Percentiles rank a stretch among this genome's conserved stretches.
Evolutionary conservation across 345 rosid genomes (phyloP).

Genomic region (Streptanthus diversifolius): DNA sequence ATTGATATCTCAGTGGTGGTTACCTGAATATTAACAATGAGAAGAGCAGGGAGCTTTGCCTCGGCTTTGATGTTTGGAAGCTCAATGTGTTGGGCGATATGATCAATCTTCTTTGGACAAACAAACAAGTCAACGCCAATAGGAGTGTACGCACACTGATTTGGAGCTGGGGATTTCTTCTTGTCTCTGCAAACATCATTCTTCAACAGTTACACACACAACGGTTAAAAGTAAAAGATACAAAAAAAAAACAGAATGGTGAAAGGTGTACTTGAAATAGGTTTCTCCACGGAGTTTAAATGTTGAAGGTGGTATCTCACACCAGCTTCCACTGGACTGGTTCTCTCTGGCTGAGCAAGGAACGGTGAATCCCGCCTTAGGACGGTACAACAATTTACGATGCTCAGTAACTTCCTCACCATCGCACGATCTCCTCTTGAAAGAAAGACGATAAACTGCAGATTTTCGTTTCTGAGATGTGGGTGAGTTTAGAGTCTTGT

Average conservation of each 20-base stretch:
- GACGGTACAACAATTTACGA: slow-evolving; percentile 50
- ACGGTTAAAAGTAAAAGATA: neutral
- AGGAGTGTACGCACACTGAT: slow-evolving; percentile 57
- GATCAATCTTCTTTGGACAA: slow-evolving; percentile 79
- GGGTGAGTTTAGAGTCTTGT: slow-evolving; percentile 38
- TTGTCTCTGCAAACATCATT: slow-evolving; percentile 62
- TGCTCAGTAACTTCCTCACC: slow-evolving; percentile 50
- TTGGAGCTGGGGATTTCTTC: slow-evolving; percentile 65
- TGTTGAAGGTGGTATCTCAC: slow-evolving; percentile 59
- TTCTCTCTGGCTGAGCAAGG: slow-evolving; percentile 52
- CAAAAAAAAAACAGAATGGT: neutral
- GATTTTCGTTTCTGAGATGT: slow-evolving; percentile 48
- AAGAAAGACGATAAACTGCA: slow-evolving; percentile 50
- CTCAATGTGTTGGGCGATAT: slow-evolving; percentile 85
- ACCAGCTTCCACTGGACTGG: slow-evolving; percentile 56
- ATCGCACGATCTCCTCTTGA: slow-evolving; percentile 62
- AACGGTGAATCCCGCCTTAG: slow-evolving; percentile 59
- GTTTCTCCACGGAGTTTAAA: slow-evolving; percentile 67
- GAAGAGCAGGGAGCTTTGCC: slow-evolving; percentile 68
- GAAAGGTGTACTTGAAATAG: slow-evolving; percentile 51
- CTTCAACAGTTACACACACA: neutral
- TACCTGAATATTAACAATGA: slow-evolving; percentile 93
- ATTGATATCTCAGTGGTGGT: neutral
- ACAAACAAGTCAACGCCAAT: slow-evolving; percentile 76
- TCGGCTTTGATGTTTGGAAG: slow-evolving; percentile 67